Evolutionary conservation across 2,329 filamentous ascomycete species (phyloP).

Genomic region (Pseudohalonectria lignicola): DNA sequence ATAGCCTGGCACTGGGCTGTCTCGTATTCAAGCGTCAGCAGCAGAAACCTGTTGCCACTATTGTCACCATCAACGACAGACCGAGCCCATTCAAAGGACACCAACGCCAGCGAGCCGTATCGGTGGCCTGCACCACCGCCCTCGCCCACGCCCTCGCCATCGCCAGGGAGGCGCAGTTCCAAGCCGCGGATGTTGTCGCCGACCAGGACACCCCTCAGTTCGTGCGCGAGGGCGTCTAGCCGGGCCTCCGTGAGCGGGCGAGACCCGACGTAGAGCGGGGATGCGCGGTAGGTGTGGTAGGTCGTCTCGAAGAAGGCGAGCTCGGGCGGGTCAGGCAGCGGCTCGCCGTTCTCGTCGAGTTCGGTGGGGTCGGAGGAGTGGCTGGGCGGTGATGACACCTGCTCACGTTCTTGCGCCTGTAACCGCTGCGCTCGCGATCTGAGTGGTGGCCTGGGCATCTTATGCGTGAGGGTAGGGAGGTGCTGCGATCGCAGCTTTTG

Average conservation of each 20-base stretch:
- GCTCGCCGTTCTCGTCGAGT: constrained; percentile 12
- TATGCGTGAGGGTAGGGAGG: too few species aligned
- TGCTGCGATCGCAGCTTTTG: too few species aligned
- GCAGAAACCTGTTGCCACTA: constrained; percentile 21
- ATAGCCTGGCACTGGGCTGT: constrained; percentile 38
- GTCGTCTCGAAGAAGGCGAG: constrained; percentile 46
- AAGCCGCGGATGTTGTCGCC: constrained; percentile 51
- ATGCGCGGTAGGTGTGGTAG: constrained; percentile 44
- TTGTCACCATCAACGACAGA: constrained; percentile 3
- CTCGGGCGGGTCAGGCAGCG: constrained; percentile 10
- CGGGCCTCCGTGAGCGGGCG: constrained; percentile 23
- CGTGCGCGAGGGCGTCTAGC: constrained; percentile 31
- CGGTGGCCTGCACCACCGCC: neutral
- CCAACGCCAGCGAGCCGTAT: constrained; percentile 1
- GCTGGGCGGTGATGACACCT: neutral
- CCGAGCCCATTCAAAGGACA: constrained; percentile 6
- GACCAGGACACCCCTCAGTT: constrained; percentile 42
- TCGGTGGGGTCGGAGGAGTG: constrained; percentile 2
- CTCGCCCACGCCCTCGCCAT: constrained; percentile 16
- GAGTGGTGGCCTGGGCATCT: too few species aligned
- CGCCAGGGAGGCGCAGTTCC: constrained; percentile 32
- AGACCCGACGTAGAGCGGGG: constrained; percentile 37
- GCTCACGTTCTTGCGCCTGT: neutral
- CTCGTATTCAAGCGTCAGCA: constrained; percentile 40
- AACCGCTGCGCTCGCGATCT: too few species aligned